Base-by-base conservation (phyloP, 2,329 filamentous ascomycete genomes). In the Hypoxylon sp. region DNA sequence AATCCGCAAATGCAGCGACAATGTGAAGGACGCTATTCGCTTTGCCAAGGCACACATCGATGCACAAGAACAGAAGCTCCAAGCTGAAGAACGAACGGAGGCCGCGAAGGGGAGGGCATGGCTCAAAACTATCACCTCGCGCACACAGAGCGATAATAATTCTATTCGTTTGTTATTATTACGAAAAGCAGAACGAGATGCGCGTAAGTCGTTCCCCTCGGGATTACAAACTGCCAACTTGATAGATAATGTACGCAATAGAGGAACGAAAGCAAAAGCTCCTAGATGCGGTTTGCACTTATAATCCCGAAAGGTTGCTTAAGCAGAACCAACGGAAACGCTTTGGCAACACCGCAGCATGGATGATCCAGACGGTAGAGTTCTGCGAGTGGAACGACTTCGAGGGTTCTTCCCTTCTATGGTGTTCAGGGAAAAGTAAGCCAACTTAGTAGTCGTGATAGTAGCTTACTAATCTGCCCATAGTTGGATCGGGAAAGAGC, bases 351-450 rank as follows among this genome's bases (percentile, higher is more conserved):
- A 75, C 72, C 2, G 63, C 69, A 27, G 38, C 9, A n/a, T 61
- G 60, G 60, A 38, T 63, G 23, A 42, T 48, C 9, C n/a, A 15
- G 21, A 58, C 3, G 11, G 6, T 11, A 29, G 26, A 29, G 11
- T 29, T 29, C 26, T 6, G 26, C 6, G 6, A 11, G 11, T 71
- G 72, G 73, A 45, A 74, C 2, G 59, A 52, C 4, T 31, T 38
- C 1, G 48, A 38, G 11, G 23, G 26, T 20, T 46, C 23, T 1
- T 42, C 65, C 1, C 26, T 65, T 1, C 42, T 74, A 0, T 74
- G 69, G 72, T 72, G 67, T 27, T 70, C 63, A 1, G 72, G 72
- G 0, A 74, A 72, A 33, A 71, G 71, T 73, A 33, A 57, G 68
- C 60, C 24, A 48, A 46, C 4, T 10, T 13, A 6, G 4, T 3